Evolutionary conservation across 805 yeast genomes (phyloP), one percentile per base, ranked within the genome.

Genomic region (Pichia gijzeniarum): DNA sequence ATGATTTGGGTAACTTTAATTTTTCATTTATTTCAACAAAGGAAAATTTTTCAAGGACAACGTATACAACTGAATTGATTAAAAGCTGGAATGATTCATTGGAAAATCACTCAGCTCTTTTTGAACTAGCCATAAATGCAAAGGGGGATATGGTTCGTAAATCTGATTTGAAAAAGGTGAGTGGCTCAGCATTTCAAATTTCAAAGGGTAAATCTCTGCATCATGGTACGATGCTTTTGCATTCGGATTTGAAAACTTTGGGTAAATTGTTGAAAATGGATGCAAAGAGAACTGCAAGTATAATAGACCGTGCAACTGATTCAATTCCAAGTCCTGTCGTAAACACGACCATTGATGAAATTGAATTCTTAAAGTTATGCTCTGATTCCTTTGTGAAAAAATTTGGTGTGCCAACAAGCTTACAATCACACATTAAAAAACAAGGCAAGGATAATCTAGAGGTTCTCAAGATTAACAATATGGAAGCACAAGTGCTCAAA

Each of bases 151-250:
- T 91, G 25, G 71, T 80, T 9, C 74, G 79, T 16, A 56, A 48
- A 1, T 57, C 56, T 14, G 67, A 63, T 1, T 67, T 60, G 20
- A 57, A 63, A 3, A 93, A 93, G 58, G 79, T 93, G 4, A 84
- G 95, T 54, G 99, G 99, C 0, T 85, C 95, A 7, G 97, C 99
- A 0, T 93, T 77, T 63, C 90, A 90, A 60, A 71, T 93, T 28
- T 81, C 95, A 5, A 73, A 75, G 40, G 90, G 93, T 0, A 79
- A 79, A 54, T 80, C 95, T 6, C 82, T 90, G 53, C 99, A 93
- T 60, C 99, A 93, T 66, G 99, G 97, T 0, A 93, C 99, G 0
- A 86, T 93, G 96, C 69, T 93, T 7, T 67, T 93, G 20, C 67
- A 76, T 44, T 80, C 95, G 35, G 70, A 80, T 33, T 64, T 93